A percentile compares a stretch with the other conserved stretches of the same genome.
Conservation (phyloP, 1,284 basidiomycete species). For the Trichosporon asahii region DNA sequence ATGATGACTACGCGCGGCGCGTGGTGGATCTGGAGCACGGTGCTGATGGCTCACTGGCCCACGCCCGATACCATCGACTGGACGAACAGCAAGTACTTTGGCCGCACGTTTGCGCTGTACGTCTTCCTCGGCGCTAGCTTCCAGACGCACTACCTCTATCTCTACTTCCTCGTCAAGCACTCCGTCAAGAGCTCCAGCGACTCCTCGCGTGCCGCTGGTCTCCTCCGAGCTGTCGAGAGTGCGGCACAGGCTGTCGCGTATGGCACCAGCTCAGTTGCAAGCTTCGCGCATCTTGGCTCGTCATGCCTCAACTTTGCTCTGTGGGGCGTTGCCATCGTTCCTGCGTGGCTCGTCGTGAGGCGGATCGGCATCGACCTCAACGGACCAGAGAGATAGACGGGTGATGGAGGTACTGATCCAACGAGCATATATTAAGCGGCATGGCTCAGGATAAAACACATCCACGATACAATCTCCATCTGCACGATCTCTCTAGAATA, state of each 20-base stretch:
- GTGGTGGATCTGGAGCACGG: constrained; percentile 19
- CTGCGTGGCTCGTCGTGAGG: constrained; percentile 13
- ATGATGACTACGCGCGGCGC: constrained; percentile 11
- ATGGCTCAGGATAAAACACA: too few relatives aligned
- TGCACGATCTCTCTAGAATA: not conserved
- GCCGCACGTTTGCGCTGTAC: constrained; percentile 19
- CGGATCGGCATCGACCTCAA: constrained; percentile 12
- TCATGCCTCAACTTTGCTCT: constrained; percentile 16
- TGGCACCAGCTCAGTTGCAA: constrained; percentile 6
- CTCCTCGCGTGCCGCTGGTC: not conserved
- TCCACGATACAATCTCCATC: not conserved
- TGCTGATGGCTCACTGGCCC: constrained; percentile 14
- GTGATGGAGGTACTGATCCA: not conserved
- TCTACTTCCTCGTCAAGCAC: constrained; percentile 18
- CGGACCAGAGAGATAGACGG: not conserved
- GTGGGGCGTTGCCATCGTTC: constrained; percentile 13
- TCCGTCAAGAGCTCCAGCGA: not conserved
- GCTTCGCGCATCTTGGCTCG: constrained; percentile 10
- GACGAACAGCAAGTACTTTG: constrained; percentile 5
- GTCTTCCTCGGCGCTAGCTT: constrained; percentile 14
- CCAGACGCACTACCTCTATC: constrained; percentile 16
- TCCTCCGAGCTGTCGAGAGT: constrained; percentile 12
- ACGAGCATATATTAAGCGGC: too few relatives aligned
- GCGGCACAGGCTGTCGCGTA: constrained; percentile 15
- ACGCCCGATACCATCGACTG: constrained; percentile 10